Percentiles rank a stretch among this genome's conserved stretches.
phyloP scores from a whole-genome alignment of 2,329 filamentous ascomycete species.

The Colletotrichum godetiae region DNA sequence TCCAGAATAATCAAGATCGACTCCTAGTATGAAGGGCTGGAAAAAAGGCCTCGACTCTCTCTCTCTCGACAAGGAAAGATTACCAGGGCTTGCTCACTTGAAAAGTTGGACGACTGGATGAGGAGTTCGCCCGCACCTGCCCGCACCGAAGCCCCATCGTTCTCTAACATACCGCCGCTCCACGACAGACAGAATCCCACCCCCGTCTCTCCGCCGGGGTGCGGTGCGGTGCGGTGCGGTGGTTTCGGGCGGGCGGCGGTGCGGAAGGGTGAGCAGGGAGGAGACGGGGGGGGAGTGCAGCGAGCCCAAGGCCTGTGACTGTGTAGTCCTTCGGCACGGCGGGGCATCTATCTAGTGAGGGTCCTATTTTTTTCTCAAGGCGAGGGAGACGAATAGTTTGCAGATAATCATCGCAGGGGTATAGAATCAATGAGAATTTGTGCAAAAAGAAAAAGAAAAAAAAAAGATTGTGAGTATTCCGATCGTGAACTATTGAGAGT shows the following conservation, averaged over 20 bases:
- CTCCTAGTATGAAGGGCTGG: not conserved
- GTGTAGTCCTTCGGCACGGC: not conserved
- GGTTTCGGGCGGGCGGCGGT: not conserved
- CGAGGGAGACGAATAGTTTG: too few species aligned
- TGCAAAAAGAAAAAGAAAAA: too few species aligned
- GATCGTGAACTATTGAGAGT: too few species aligned
- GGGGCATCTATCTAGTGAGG: not conserved
- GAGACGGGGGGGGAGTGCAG: not conserved
- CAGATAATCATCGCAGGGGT: not conserved
- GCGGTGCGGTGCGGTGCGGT: too few species aligned
- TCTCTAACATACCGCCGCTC: constrained; percentile 2
- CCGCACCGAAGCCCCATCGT: not conserved
- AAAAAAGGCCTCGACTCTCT: not conserved
- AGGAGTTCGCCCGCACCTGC: not conserved
- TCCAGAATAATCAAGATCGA: not conserved
- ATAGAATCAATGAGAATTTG: not conserved
- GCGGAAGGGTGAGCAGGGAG: not conserved
- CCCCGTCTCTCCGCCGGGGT: not conserved
- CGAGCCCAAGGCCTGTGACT: not conserved
- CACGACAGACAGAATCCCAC: not conserved
- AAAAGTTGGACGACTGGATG: not conserved
- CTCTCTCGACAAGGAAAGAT: not conserved
- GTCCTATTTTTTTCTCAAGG: too few species aligned
- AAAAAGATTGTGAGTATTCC: too few species aligned
- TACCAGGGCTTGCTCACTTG: too few species aligned